Conservation (phyloP, 2,329 filamentous ascomycete species). For the Colletotrichum cordylinicola region DNA sequence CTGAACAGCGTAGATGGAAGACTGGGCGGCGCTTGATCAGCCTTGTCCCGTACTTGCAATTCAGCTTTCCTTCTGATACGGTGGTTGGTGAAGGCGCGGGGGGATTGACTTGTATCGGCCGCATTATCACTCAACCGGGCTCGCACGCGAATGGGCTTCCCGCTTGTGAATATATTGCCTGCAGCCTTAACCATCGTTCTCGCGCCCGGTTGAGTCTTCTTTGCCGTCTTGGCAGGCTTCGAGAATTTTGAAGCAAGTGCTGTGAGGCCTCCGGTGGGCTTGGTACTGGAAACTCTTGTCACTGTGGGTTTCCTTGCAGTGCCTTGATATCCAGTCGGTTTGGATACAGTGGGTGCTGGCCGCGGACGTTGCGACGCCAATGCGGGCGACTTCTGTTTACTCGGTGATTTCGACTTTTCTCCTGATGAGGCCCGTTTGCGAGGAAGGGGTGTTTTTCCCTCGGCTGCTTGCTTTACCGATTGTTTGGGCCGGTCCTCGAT, state of each 20-base stretch:
- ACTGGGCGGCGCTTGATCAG: slow-evolving; percentile 41
- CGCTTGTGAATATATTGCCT: slow-evolving; percentile 52
- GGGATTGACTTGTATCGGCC: slow-evolving; percentile 44
- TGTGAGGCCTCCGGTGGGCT: neutral
- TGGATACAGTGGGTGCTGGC: neutral
- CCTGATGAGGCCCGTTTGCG: neutral
- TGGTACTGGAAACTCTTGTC: neutral
- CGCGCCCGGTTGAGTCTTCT: neutral
- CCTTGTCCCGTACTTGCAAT: slow-evolving; percentile 46
- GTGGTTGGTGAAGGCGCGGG: slow-evolving; percentile 45
- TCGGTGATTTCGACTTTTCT: neutral
- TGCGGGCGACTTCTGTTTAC: neutral
- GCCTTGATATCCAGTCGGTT: slow-evolving; percentile 34
- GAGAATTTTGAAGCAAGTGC: slow-evolving; percentile 23
- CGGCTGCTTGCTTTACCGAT: neutral
- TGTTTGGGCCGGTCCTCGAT: neutral
- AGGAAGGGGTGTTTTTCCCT: neutral
- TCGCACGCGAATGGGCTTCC: slow-evolving; percentile 43
- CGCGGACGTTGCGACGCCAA: neutral
- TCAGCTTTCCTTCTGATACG: slow-evolving; percentile 45
- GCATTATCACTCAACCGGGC: slow-evolving; percentile 42
- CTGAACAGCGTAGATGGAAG: slow-evolving; percentile 31
- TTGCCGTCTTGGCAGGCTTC: slow-evolving; percentile 27
- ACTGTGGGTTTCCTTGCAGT: slow-evolving; percentile 34
- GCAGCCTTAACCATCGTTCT: slow-evolving; percentile 2